Evolutionary conservation across 352 stramenopile species (phyloP).

Genomic region (Pythium vanterpoolii): DNA sequence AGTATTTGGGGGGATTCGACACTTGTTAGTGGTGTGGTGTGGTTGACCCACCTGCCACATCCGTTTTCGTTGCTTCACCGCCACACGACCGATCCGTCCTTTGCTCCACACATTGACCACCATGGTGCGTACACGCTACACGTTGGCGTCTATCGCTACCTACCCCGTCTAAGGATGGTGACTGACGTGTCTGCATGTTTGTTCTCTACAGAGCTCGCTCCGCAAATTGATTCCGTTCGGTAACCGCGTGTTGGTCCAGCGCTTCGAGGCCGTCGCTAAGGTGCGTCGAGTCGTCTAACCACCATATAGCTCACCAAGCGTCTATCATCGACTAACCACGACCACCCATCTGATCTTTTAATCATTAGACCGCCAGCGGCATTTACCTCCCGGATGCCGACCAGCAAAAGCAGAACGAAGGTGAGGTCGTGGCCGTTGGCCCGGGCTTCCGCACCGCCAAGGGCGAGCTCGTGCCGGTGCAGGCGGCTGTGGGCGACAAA

Average conservation of each 20-base stretch:
- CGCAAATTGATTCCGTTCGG: slow-evolving; percentile 92
- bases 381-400: slow-evolving; percentile 94
- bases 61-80: slow-evolving; percentile 24
- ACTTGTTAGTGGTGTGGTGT: slow-evolving; percentile 10
- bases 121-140: slow-evolving; percentile 14
- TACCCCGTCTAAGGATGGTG: background rate
- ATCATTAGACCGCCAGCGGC: slow-evolving; percentile 83
- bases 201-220: slow-evolving; percentile 33
- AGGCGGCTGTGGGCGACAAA: slow-evolving; percentile 91
- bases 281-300: slow-evolving; percentile 16
- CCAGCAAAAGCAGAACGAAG: slow-evolving; percentile 93
- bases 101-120: slow-evolving; percentile 2
- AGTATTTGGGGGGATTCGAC: slow-evolving; percentile 4
- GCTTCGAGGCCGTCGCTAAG: slow-evolving; percentile 88
- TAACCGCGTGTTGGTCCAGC: slow-evolving; percentile 94
- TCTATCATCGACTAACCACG: background rate
- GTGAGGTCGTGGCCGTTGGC: slow-evolving; percentile 92
- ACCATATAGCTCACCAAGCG: background rate
- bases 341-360: background rate
- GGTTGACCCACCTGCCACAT: slow-evolving; percentile 9
- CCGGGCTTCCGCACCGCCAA: slow-evolving; percentile 88
- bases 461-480: slow-evolving; percentile 86
- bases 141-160: background rate
- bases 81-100: slow-evolving; percentile 15
- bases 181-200: background rate